These are phyloP conservation scores for Rhizopus sp. DNA, from an alignment of 371 early-diverging fungal species.

Conservation along the genomic window DNA sequence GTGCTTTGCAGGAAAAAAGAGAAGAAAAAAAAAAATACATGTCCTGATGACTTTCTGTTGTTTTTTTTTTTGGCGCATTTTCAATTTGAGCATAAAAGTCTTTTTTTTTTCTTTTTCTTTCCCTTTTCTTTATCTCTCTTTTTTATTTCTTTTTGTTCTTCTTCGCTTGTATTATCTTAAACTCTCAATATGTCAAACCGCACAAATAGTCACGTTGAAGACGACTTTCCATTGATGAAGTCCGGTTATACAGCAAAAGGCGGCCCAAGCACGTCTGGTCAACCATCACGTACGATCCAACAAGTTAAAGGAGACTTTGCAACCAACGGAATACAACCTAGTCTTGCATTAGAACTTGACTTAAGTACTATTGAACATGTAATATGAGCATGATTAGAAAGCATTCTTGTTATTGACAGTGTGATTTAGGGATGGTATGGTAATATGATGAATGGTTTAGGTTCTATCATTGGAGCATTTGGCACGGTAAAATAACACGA, in stretches of 20 bases:
- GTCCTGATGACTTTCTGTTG: too few species aligned
- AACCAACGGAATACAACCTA: slow-evolving; percentile 27
- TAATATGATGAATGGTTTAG: slow-evolving; percentile 53
- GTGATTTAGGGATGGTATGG: slow-evolving; percentile 45
- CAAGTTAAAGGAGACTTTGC: slow-evolving; percentile 17
- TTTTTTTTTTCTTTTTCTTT: too few species aligned
- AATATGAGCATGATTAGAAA: slow-evolving; percentile 6
- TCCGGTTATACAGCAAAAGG: neutral
- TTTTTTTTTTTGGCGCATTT: too few species aligned
- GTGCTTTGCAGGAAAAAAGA: too few species aligned
- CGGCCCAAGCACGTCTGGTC: neutral
- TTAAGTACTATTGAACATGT: slow-evolving; percentile 35
- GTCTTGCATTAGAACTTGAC: slow-evolving; percentile 34
- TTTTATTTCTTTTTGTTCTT: too few species aligned
- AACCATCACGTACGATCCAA: neutral
- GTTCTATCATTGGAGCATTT: slow-evolving; percentile 41
- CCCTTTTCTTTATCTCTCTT: too few species aligned
- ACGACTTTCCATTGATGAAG: neutral
- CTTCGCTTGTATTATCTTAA: too few species aligned
- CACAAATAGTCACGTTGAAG: neutral
- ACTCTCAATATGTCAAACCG: too few species aligned
- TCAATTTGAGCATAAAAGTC: too few species aligned
- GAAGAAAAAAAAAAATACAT: too few species aligned
- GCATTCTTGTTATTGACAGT: neutral
- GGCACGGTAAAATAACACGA: slow-evolving; percentile 39